Conservation (phyloP, 805 yeast genomes). For the Lachancea cidri region DNA sequence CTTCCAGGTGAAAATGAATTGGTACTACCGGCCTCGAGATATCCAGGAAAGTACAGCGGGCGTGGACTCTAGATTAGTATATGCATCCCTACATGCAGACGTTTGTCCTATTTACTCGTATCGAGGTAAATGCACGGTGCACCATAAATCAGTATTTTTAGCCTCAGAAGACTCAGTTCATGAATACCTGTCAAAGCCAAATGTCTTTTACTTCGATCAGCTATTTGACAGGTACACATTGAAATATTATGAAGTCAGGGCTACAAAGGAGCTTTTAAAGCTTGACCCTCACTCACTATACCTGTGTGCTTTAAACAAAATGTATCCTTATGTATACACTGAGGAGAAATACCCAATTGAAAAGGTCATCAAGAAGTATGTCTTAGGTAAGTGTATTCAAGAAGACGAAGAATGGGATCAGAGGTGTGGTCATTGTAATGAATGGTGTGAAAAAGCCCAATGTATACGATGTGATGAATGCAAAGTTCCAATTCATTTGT, state of each 20-base stretch:
- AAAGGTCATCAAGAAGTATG: conserved; percentile 22
- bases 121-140: conserved; percentile 70
- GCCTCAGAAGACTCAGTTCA: conserved; percentile 13
- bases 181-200: conserved; percentile 51
- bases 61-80: conserved; percentile 66
- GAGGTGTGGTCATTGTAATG: conserved; percentile 65
- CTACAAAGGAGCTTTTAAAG: conserved; percentile 51
- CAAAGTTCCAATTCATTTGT: conserved; percentile 63
- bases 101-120: conserved; percentile 69
- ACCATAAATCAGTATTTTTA: conserved; percentile 57
- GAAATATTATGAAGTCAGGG: conserved; percentile 71
- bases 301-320: conserved; percentile 54
- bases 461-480: conserved; percentile 81
- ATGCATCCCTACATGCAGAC: conserved; percentile 83
- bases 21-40: conserved; percentile 89
- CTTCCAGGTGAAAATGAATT: conserved; percentile 66
- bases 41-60: conserved; percentile 49
- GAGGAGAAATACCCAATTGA: conserved; percentile 42
- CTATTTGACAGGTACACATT: conserved; percentile 83
- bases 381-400: conserved; percentile 12
- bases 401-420: conserved; percentile 8
- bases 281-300: conserved; percentile 47
- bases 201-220: conserved; percentile 77
- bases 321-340: conserved; percentile 69
- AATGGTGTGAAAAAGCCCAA: conserved; percentile 78